Conservation (phyloP, 768 basidiomycete genomes). For the Leccinellum albellum region DNA sequence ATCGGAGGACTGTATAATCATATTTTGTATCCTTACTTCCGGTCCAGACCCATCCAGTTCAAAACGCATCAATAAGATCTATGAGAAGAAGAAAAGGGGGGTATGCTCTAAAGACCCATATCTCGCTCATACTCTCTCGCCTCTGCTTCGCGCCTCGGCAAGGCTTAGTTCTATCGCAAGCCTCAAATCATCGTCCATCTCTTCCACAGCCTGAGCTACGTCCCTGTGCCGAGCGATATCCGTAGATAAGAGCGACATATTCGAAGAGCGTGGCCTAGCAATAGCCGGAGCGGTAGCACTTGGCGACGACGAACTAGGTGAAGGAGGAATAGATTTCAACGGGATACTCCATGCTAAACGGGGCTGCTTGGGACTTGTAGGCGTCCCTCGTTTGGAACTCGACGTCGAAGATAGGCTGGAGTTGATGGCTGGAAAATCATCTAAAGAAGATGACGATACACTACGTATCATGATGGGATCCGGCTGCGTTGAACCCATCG, state of each 20-base stretch:
- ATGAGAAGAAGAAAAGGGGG: background rate
- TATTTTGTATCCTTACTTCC: background rate
- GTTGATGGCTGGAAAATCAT: conserved; percentile 34
- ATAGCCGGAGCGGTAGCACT: conserved; percentile 5
- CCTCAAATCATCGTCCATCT: conserved; percentile 61
- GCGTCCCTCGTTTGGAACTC: conserved; percentile 18
- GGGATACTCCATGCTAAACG: conserved; percentile 42
- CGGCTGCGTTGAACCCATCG: conserved; percentile 4
- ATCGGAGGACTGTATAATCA: conserved; percentile 51
- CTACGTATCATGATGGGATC: conserved; percentile 8
- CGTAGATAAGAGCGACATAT: conserved; percentile 13
- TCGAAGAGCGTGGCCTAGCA: conserved; percentile 4
- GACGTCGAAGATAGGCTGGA: conserved; percentile 26
- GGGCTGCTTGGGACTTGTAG: conserved; percentile 9
- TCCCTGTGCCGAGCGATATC: conserved; percentile 8
- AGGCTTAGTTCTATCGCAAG: conserved; percentile 70
- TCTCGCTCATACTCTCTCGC: conserved; percentile 5
- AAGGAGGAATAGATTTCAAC: conserved; percentile 22
- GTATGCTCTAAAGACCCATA: background rate
- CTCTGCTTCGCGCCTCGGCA: conserved; percentile 40
- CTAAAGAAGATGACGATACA: conserved; percentile 23
- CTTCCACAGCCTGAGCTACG: conserved; percentile 20
- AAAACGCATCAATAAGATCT: background rate
- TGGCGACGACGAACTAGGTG: conserved; percentile 17
- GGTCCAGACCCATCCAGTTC: too few relatives aligned